Conservation (phyloP, 2,329 filamentous ascomycete species). For the Pseudogymnoascus sp. region DNA sequence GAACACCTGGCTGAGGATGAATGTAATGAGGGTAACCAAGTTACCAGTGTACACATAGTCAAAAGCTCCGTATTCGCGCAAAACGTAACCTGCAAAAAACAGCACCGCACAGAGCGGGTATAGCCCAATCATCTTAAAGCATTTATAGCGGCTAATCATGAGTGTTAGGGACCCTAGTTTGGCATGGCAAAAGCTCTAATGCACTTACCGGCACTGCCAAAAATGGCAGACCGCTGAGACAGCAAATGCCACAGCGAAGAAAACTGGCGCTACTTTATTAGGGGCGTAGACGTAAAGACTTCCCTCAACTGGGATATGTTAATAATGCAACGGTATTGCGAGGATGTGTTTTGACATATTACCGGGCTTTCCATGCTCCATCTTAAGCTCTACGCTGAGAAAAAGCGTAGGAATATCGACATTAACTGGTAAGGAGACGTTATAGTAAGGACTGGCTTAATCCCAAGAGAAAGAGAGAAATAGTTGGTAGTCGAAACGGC, state of each 20-base stretch:
- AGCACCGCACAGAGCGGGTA: constrained; percentile 44
- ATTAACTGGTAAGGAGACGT: not conserved
- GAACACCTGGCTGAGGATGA: constrained; percentile 31
- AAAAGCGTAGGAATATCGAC: not conserved
- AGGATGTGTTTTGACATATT: not conserved
- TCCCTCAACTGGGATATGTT: constrained; percentile 9
- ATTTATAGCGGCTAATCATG: constrained; percentile 39
- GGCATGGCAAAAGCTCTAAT: constrained; percentile 12
- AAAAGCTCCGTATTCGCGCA: constrained; percentile 42
- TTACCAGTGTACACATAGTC: constrained; percentile 33
- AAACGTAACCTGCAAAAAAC: constrained; percentile 45
- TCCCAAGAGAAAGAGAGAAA: not conserved
- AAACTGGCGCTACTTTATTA: constrained; percentile 41
- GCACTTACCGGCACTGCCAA: constrained; percentile 45
- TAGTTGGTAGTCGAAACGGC: not conserved
- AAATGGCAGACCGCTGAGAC: constrained; percentile 37
- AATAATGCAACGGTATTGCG: not conserved
- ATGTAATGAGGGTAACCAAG: constrained; percentile 30
- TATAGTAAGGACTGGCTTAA: not conserved
- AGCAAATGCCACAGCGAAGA: constrained; percentile 40
- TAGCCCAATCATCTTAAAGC: constrained; percentile 43
- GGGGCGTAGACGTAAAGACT: constrained; percentile 39
- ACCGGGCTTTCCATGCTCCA: constrained; percentile 10
- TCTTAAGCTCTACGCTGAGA: not conserved
- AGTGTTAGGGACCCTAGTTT: not conserved